Percentiles rank a stretch among this genome's conserved stretches.
Conservation (phyloP, 208 protist species). For the Porcisia hertigi region DNA sequence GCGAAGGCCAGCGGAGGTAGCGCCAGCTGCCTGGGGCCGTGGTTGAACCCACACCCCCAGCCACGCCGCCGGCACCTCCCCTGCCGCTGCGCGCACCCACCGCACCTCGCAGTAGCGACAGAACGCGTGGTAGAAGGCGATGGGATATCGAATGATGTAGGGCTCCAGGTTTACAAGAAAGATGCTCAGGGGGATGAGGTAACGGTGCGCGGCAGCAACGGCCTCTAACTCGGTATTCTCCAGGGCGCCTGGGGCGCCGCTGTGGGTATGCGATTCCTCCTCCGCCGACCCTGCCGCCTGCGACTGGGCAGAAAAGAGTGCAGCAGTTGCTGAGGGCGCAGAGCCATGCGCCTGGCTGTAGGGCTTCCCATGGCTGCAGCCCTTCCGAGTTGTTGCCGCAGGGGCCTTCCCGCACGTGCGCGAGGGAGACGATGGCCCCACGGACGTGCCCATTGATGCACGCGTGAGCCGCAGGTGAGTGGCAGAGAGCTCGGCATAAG, state of each 20-base stretch:
- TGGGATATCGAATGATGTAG: conserved; percentile 25
- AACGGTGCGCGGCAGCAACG: conserved; percentile 8
- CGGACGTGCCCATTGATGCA: neutral
- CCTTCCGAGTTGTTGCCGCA: neutral
- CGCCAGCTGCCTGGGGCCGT: neutral
- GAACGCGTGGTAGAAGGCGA: conserved; percentile 29
- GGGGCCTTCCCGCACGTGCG: neutral
- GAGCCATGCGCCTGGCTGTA: neutral
- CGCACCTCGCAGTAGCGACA: conserved; percentile 38
- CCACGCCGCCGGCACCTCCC: conserved; percentile 38
- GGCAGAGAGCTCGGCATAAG: conserved; percentile 6
- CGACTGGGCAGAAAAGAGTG: neutral
- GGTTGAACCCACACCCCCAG: conserved; percentile 42
- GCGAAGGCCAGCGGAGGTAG: neutral
- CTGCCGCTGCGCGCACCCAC: conserved; percentile 29
- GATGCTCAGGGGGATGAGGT: conserved; percentile 34
- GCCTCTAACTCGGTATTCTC: conserved; percentile 3
- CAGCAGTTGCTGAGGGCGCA: neutral
- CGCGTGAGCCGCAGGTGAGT: conserved; percentile 15
- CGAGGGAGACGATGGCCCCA: neutral
- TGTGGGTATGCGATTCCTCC: neutral
- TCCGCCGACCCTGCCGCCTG: neutral
- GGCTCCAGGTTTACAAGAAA: conserved; percentile 36
- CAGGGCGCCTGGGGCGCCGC: neutral
- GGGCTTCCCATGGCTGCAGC: neutral